A percentile compares a stretch with the other conserved stretches of the same genome.
Conservation (phyloP, 2,329 filamentous ascomycete species). For the Atkinsonella hypoxylon region DNA sequence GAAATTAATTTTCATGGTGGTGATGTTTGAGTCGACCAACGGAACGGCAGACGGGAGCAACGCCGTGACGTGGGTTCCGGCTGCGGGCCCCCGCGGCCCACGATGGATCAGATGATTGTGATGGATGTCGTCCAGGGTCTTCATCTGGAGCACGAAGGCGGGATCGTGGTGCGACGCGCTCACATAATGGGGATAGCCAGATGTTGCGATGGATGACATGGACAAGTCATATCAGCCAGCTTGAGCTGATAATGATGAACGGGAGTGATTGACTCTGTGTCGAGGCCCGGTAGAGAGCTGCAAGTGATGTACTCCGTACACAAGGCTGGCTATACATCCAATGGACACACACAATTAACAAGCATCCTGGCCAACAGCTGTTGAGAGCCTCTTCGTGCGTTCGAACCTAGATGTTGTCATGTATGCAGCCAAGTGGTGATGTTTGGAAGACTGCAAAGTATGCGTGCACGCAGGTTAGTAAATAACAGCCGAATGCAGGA, state of each 20-base stretch:
- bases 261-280: not conserved
- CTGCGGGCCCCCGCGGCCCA: not conserved
- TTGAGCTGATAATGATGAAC: not conserved
- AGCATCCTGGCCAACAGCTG: too few species aligned
- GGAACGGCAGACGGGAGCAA: not conserved
- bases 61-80: not conserved
- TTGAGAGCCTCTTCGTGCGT: too few species aligned
- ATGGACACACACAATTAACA: too few species aligned
- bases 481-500: too few species aligned
- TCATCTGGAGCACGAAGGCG: not conserved
- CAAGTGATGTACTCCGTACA: too few species aligned
- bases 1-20: not conserved
- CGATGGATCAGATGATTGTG: not conserved
- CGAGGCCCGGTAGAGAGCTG: not conserved
- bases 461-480: too few species aligned
- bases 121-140: not conserved
- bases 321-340: too few species aligned
- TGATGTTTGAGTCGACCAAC: not conserved
- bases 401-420: too few species aligned
- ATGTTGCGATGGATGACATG: not conserved
- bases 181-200: too few species aligned
- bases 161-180: not conserved
- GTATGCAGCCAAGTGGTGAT: too few species aligned
- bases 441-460: too few species aligned
- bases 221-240: not conserved